Conservation (phyloP, 768 basidiomycete genomes). For the Amanita pseudoporphyria region DNA sequence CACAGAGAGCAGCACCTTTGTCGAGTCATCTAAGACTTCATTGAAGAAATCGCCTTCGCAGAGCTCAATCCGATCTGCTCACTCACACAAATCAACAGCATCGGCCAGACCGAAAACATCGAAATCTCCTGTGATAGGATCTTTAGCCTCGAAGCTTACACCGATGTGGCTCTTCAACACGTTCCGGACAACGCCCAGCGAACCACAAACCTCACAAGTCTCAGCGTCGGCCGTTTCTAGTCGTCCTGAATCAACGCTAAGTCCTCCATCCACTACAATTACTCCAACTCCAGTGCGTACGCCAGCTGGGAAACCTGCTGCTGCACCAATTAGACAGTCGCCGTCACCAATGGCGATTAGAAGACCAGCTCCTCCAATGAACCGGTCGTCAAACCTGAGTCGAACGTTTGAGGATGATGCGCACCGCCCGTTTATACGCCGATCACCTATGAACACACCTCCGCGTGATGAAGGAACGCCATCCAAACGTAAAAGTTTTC, state of each 20-base stretch:
- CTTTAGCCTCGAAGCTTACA: slow-evolving; percentile 50
- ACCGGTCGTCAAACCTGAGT: slow-evolving; percentile 34
- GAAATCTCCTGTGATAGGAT: slow-evolving; percentile 24
- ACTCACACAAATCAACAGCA: slow-evolving; percentile 39
- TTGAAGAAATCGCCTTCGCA: slow-evolving; percentile 59
- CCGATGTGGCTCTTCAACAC: slow-evolving; percentile 76
- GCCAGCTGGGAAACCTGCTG: slow-evolving; percentile 21
- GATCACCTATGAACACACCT: slow-evolving; percentile 60
- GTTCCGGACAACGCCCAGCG: slow-evolving; percentile 54
- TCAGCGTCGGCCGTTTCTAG: slow-evolving; percentile 38
- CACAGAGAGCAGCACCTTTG: slow-evolving; percentile 11
- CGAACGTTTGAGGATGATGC: slow-evolving; percentile 55
- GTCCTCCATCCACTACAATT: slow-evolving; percentile 7
- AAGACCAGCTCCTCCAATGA: slow-evolving; percentile 13
- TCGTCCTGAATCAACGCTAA: slow-evolving; percentile 6
- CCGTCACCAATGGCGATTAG: slow-evolving; percentile 38
- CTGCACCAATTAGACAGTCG: slow-evolving; percentile 21
- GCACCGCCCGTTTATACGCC: slow-evolving; percentile 34
- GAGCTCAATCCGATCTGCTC: slow-evolving; percentile 50
- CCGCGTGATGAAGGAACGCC: slow-evolving; percentile 56
- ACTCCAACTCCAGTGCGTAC: slow-evolving; percentile 8
- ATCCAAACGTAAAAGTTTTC: slow-evolving; percentile 43
- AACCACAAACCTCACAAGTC: slow-evolving; percentile 51
- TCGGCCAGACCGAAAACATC: slow-evolving; percentile 22
- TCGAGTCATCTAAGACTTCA: slow-evolving; percentile 18